phyloP scores from a whole-genome alignment of 129 eudicot species.

The Silybum marianum region DNA sequence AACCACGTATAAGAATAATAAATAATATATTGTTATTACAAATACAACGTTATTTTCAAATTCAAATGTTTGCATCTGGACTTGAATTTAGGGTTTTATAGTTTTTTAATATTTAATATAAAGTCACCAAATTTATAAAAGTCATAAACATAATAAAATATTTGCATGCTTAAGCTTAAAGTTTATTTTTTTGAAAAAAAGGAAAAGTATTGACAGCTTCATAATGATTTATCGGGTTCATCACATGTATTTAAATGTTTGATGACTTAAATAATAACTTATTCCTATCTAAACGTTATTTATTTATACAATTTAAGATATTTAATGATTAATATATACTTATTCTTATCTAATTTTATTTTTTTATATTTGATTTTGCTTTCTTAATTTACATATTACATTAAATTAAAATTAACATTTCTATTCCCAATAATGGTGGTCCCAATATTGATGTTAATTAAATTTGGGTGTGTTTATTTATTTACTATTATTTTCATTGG shows the following conservation, averaged over 20 bases:
- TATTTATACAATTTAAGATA: neutral
- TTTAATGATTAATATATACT: neutral
- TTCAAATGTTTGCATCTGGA: neutral
- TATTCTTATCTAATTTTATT: constrained; percentile 2
- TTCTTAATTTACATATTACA: constrained; percentile 19
- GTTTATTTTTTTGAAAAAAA: neutral
- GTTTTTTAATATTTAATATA: neutral
- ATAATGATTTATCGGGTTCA: constrained; percentile 39
- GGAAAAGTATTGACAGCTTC: constrained; percentile 31
- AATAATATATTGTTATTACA: neutral
- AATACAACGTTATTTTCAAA: neutral
- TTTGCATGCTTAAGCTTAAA: constrained; percentile 37
- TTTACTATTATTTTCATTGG: neutral
- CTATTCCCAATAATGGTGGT: constrained; percentile 21
- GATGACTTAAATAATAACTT: constrained; percentile 21
- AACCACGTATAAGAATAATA: neutral
- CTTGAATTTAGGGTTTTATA: neutral
- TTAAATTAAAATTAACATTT: neutral
- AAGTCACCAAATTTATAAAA: constrained; percentile 20
- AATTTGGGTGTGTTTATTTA: neutral
- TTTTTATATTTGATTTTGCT: constrained; percentile 20
- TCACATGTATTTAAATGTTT: constrained; percentile 18
- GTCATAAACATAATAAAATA: constrained; percentile 25
- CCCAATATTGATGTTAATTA: constrained; percentile 23
- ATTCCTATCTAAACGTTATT: constrained; percentile 27